Conservation (phyloP, 1,284 basidiomycete genomes). For the Trichosporon faecale region DNA sequence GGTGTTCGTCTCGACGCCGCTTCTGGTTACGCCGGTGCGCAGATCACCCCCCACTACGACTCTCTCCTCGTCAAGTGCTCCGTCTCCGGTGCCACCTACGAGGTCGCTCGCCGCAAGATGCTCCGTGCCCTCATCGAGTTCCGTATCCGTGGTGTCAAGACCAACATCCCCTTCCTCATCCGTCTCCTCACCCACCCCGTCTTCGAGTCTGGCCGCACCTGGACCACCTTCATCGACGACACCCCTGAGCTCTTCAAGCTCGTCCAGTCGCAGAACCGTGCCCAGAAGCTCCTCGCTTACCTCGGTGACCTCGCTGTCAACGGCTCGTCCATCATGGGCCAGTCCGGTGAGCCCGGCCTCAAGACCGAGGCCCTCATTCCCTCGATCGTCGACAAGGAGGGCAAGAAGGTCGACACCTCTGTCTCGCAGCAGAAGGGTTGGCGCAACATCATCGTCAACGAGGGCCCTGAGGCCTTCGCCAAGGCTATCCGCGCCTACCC, state of each 20-base stretch:
- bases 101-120: constrained; percentile 98
- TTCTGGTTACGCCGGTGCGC: constrained; percentile 97
- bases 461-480: constrained; percentile 97
- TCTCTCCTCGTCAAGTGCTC: constrained; percentile 95
- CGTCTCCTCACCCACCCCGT: constrained; percentile 95
- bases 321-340: constrained; percentile 81
- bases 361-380: constrained; percentile 86
- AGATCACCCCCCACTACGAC: constrained; percentile 99
- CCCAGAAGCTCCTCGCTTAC: constrained; percentile 94
- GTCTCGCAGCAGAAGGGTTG: constrained; percentile 85
- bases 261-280: constrained; percentile 95
- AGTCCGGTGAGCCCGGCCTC: constrained; percentile 85
- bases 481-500: constrained; percentile 97
- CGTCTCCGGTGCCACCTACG: constrained; percentile 95
- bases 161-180: constrained; percentile 99
- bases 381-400: constrained; percentile 71
- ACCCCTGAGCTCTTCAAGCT: constrained; percentile 98
- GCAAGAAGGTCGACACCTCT: constrained; percentile 72
- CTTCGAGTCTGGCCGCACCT: constrained; percentile 93
- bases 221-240: constrained; percentile 99
- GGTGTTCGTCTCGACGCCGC: constrained; percentile 96
- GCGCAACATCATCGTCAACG: constrained; percentile 98
- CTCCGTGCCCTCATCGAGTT: constrained; percentile 97
- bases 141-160: constrained; percentile 99
- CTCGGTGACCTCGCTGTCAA: constrained; percentile 97